These are phyloP conservation scores for Globisporangium solare DNA, from an alignment of 352 stramenopile species.

Conservation along the genomic window DNA sequence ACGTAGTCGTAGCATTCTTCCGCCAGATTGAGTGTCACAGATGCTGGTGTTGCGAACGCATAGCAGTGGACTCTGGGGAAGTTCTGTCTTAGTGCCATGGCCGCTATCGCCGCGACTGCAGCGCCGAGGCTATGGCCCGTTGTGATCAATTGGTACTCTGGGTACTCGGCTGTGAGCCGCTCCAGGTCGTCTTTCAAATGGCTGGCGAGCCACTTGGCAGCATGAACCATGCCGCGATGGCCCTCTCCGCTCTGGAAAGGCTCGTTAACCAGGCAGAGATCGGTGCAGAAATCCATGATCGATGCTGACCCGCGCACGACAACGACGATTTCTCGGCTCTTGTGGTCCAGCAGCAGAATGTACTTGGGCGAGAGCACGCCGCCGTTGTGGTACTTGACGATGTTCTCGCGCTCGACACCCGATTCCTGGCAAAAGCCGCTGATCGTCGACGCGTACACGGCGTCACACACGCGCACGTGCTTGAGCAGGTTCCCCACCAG, in stretches of 20 bases:
- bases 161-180: conserved; percentile 31
- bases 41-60: conserved; percentile 68
- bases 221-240: conserved; percentile 80
- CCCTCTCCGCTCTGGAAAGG: conserved; percentile 61
- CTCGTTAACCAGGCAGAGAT: conserved; percentile 76
- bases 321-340: conserved; percentile 48
- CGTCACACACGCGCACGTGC: conserved; percentile 48
- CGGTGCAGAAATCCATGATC: conserved; percentile 79
- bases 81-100: conserved; percentile 38
- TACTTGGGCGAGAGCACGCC: conserved; percentile 81
- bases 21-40: conserved; percentile 59
- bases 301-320: conserved; percentile 65
- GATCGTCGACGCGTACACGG: conserved; percentile 57
- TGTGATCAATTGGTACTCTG: conserved; percentile 49
- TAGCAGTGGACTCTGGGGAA: conserved; percentile 57
- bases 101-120: conserved; percentile 55
- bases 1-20: conserved; percentile 48
- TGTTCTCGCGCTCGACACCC: conserved; percentile 23
- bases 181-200: conserved; percentile 49
- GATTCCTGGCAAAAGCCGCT: conserved; percentile 54
- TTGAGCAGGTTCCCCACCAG: conserved; percentile 15
- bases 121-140: conserved; percentile 76
- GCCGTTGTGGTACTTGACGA: conserved; percentile 50
- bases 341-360: conserved; percentile 56
- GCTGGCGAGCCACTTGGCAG: conserved; percentile 60